A percentile compares a stretch with the other conserved stretches of the same genome.
Conservation (phyloP, 306 rosid genomes). For the Cucurbita maxima region DNA sequence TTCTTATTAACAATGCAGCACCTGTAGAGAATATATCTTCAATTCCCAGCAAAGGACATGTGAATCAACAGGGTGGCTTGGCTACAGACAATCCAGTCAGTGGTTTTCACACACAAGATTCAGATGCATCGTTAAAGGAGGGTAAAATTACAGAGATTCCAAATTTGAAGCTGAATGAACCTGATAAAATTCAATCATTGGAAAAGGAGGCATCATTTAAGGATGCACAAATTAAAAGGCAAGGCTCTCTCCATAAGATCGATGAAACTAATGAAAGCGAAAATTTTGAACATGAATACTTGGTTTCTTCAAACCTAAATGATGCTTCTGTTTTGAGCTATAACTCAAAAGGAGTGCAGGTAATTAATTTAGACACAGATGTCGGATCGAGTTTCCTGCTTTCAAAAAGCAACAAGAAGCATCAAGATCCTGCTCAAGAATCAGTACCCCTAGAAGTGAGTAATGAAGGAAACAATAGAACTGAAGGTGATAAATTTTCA, state of each 20-base stretch:
- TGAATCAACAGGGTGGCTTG: conserved; percentile 19
- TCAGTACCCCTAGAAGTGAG: conserved; percentile 13
- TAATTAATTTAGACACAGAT: conserved; percentile 14
- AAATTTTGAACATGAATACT: conserved; percentile 14
- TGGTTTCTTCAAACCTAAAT: conserved; percentile 14
- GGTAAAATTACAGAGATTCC: conserved; percentile 9
- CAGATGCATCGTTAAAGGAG: conserved; percentile 14
- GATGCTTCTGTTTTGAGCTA: conserved; percentile 12
- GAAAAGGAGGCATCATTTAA: conserved; percentile 19
- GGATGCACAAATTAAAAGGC: conserved; percentile 25
- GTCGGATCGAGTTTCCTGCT: conserved; percentile 10
- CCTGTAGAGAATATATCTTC: conserved; percentile 16
- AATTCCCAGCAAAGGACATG: conserved; percentile 6
- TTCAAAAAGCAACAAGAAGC: conserved; percentile 18
- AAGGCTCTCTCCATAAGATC: conserved; percentile 23
- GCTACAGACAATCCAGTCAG: conserved; percentile 8
- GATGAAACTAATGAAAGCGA: conserved; percentile 16
- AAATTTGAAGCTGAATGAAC: conserved; percentile 9
- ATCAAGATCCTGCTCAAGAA: conserved; percentile 19
- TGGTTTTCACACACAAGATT: conserved; percentile 16
- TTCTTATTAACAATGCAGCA: conserved; percentile 9
- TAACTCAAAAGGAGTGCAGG: conserved; percentile 15
- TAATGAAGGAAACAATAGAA: conserved; percentile 10
- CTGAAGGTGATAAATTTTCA: conserved; percentile 13
- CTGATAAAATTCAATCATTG: conserved; percentile 10